These are phyloP conservation scores for Annona squamosa DNA, from an alignment of 164 flowering plant species.

Conservation along the genomic window DNA sequence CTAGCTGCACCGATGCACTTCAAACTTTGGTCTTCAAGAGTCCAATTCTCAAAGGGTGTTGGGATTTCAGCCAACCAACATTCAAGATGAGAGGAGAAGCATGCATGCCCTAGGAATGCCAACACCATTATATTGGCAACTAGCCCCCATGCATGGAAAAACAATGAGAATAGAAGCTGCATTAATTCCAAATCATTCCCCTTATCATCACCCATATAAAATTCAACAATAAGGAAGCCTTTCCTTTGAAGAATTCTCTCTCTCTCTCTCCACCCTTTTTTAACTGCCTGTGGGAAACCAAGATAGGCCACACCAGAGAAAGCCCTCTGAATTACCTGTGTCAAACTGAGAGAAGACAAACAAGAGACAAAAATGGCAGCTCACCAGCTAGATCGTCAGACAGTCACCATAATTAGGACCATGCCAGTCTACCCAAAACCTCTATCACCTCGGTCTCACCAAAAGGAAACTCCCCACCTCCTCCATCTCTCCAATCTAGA, in stretches of 20 bases:
- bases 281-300: background rate
- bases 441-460: constrained; percentile 16
- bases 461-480: constrained; percentile 4
- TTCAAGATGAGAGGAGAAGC: background rate
- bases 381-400: constrained; percentile 10
- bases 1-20: background rate
- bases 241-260: constrained; percentile 27
- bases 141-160: constrained; percentile 27
- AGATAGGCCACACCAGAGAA: background rate
- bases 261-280: constrained; percentile 4
- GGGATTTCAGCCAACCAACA: background rate
- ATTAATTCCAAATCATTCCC: constrained; percentile 8
- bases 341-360: background rate
- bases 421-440: constrained; percentile 29
- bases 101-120: background rate
- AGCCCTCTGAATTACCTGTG: constrained; percentile 1
- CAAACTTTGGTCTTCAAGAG: background rate
- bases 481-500: constrained; percentile 42
- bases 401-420: constrained; percentile 25
- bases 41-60: background rate
- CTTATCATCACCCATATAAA: constrained; percentile 1
- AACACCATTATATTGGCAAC: constrained; percentile 1
- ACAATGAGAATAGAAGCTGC: background rate
- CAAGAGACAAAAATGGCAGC: constrained; percentile 22
- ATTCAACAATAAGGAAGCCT: constrained; percentile 4